Conservation (phyloP, 2,329 filamentous ascomycete genomes). For the Ceratocystis huliohia region DNA sequence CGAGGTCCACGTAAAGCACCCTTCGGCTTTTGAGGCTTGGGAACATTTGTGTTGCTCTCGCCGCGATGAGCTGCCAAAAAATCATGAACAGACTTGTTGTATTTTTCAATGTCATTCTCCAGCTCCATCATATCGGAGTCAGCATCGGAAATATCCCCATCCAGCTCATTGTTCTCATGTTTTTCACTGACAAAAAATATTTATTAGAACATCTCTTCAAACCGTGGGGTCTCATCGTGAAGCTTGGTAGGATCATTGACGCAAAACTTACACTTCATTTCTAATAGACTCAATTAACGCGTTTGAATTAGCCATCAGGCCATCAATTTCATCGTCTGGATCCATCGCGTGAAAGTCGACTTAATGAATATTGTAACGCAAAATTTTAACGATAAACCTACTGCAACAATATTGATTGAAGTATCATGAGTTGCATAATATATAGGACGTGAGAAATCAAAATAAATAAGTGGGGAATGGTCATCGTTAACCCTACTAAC, state of each 20-base stretch:
- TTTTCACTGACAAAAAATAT: background rate
- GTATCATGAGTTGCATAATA: no score
- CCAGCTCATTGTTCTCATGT: conserved; percentile 8
- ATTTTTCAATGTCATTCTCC: conserved; percentile 33
- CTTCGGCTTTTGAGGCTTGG: conserved; percentile 21
- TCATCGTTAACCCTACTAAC: no score
- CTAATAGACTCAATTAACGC: conserved; percentile 17
- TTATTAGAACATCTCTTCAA: conserved; percentile 10
- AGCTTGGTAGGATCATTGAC: no score
- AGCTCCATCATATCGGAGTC: conserved; percentile 36
- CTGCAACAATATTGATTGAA: no score
- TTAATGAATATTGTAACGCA: background rate
- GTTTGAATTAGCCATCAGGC: conserved; percentile 10
- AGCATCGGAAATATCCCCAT: conserved; percentile 30
- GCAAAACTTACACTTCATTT: conserved; percentile 17
- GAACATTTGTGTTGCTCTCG: background rate
- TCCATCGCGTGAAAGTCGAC: conserved; percentile 1
- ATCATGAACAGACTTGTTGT: conserved; percentile 32
- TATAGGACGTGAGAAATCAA: no score
- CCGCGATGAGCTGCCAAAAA: conserved; percentile 30
- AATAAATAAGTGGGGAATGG: no score
- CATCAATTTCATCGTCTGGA: conserved; percentile 11
- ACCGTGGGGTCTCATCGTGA: background rate
- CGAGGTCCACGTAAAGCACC: conserved; percentile 35
- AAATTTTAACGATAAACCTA: no score